A percentile compares a stretch with the other conserved stretches of the same genome.
phyloP scores from a whole-genome alignment of 2,329 filamentous ascomycete genomes.

The Verticillium albo-atrum region DNA sequence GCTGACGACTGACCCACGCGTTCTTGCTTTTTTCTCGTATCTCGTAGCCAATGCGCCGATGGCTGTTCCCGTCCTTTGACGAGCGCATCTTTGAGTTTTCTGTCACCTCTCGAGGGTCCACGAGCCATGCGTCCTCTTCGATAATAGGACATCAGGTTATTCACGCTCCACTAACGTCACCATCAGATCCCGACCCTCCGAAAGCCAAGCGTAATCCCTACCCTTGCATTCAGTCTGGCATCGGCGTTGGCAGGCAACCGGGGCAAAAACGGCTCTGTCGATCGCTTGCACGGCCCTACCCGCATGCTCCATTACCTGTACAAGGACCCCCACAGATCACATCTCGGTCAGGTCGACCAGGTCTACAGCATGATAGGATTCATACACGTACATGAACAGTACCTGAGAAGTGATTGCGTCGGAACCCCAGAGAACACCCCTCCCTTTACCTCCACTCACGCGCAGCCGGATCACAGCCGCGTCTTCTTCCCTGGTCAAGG shows the following conservation, averaged over 20 bases:
- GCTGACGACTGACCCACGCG: not conserved
- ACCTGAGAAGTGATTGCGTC: not conserved
- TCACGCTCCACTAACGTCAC: not conserved
- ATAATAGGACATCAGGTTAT: too few species aligned
- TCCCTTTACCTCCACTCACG: not conserved
- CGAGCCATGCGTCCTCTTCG: too few species aligned
- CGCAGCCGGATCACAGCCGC: not conserved
- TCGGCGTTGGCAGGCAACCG: not conserved
- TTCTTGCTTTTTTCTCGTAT: too few species aligned
- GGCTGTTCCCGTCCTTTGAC: too few species aligned
- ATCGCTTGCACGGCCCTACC: not conserved
- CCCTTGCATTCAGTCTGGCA: not conserved
- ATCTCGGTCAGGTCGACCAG: not conserved
- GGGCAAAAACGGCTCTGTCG: not conserved
- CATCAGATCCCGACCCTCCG: not conserved
- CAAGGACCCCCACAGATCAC: not conserved
- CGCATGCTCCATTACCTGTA: not conserved
- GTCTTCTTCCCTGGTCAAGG: not conserved
- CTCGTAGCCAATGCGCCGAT: too few species aligned
- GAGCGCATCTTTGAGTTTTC: too few species aligned
- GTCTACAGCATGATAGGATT: not conserved
- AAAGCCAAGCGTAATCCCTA: not conserved
- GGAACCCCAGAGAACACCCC: not conserved
- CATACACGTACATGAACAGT: not conserved
- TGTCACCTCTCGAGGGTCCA: too few species aligned